A percentile compares a stretch with the other conserved stretches of the same genome.
Conservation (phyloP, 768 basidiomycete species). For the Mycena floridula region DNA sequence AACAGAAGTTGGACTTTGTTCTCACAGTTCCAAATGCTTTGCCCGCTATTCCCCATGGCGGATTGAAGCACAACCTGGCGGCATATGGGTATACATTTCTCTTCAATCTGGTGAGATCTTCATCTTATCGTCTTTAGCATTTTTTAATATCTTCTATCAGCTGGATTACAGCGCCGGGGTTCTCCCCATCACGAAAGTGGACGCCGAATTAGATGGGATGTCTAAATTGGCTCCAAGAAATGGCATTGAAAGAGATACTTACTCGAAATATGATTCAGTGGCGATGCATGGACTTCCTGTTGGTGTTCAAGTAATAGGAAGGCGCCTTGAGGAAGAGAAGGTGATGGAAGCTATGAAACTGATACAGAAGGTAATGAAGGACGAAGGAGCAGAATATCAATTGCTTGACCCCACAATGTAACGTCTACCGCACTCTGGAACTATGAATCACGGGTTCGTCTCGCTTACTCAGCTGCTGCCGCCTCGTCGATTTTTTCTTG, state of each 20-base stretch:
- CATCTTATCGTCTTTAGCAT: not conserved
- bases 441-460: no score
- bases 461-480: no score
- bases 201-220: constrained; percentile 35
- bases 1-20: constrained; percentile 30
- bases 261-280: constrained; percentile 42
- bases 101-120: constrained; percentile 47
- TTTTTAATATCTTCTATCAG: constrained; percentile 13
- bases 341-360: constrained; percentile 56
- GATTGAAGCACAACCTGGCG: constrained; percentile 45
- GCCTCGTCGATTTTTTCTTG: no score
- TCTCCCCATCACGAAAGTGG: constrained; percentile 51
- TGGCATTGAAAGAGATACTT: constrained; percentile 37
- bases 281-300: constrained; percentile 56
- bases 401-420: no score
- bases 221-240: constrained; percentile 31
- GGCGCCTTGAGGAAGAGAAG: constrained; percentile 57
- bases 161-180: constrained; percentile 51
- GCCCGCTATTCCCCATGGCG: constrained; percentile 48
- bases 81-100: constrained; percentile 56
- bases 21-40: constrained; percentile 47
- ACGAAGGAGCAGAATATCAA: constrained; percentile 19
- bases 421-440: no score
- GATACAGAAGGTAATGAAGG: constrained; percentile 29
- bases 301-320: constrained; percentile 55